Conservation (phyloP, 1,284 basidiomycete species). For the Cryptococcus sp. region DNA sequence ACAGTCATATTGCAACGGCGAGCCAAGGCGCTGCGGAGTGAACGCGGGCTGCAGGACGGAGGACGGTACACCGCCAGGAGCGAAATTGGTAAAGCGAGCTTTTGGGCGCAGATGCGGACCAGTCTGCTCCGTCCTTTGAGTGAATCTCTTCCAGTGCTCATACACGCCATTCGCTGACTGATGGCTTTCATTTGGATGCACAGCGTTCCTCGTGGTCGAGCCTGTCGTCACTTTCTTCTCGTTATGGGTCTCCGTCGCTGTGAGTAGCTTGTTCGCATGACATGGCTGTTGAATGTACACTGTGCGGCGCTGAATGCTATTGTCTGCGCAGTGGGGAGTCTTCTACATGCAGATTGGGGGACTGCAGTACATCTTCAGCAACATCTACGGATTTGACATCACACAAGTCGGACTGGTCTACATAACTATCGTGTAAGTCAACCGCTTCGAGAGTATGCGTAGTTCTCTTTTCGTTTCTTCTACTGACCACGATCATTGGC, state of each 20-base stretch:
- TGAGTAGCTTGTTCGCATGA: conserved; percentile 15
- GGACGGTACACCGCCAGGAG: conserved; percentile 50
- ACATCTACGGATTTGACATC: conserved; percentile 66
- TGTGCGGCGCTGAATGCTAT: not conserved
- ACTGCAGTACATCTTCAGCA: conserved; percentile 63
- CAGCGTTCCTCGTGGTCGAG: conserved; percentile 70
- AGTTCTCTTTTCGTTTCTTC: not conserved
- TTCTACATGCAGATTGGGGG: conserved; percentile 71
- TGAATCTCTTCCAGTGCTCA: conserved; percentile 18
- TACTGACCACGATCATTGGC: conserved; percentile 4
- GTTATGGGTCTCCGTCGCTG: conserved; percentile 69
- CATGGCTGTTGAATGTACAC: not conserved
- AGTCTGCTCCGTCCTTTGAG: conserved; percentile 43
- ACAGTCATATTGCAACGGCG: conserved; percentile 45
- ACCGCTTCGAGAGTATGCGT: not conserved
- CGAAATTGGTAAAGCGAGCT: conserved; percentile 46
- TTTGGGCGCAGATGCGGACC: conserved; percentile 38
- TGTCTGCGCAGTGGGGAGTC: conserved; percentile 67
- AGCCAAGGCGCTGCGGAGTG: conserved; percentile 41
- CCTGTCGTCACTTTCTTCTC: conserved; percentile 74
- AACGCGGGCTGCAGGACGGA: conserved; percentile 39
- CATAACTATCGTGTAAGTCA: conserved; percentile 61
- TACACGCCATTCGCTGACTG: not conserved
- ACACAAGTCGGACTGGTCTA: conserved; percentile 68
- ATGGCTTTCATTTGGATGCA: not conserved